Evolutionary conservation across 1,139 yeast genomes (phyloP), one percentile per base, ranked within the genome.

Genomic region (Zygosaccharomyces sapae): DNA sequence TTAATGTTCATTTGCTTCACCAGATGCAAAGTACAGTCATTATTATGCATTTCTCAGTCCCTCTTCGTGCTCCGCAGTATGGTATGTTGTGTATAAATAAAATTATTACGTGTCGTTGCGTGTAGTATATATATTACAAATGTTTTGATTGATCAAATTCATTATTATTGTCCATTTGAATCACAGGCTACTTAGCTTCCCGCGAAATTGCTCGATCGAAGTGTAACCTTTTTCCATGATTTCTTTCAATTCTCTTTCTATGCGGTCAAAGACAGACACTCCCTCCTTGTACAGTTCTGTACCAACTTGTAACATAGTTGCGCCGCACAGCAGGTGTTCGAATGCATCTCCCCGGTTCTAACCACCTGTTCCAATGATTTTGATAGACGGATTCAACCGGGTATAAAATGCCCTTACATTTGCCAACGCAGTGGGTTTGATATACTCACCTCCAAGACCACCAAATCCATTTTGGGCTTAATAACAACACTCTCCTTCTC

Each of bases 391-490:
- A 31, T 56, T 61, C 39, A 61, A 48, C 46, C 63, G 61, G 18
- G 58, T 55, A 49, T 61, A 59, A 45, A 61, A 61, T 3, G 64
- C 65, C 20, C 64, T 55, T 12, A 61, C 65, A 44, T 61, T 61
- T 3, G 64, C 65, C 25, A 61, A 46, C 7, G 65, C 65, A 16
- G 65, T 61, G 31, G 65, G 65, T 38, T 61, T 61, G 35, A 59
- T 57, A 41, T 59, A 61, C 24, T 61, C 63, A 33, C 65, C 64
- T 38, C 65, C 65, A 41, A 61, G 55, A 35, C 65, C 65, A 24
- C 65, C 65, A 48, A 61, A 61, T 12, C 65, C 65, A 37, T 56
- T 45, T 61, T 61, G 41, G 65, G 65, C 39, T 59, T 61, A 36
- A 61, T 55, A 3, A 59, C 64, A 16, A 59, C 63, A 27, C 55